Conservation (phyloP, 306 rosid genomes). For the Casuarina glauca region DNA sequence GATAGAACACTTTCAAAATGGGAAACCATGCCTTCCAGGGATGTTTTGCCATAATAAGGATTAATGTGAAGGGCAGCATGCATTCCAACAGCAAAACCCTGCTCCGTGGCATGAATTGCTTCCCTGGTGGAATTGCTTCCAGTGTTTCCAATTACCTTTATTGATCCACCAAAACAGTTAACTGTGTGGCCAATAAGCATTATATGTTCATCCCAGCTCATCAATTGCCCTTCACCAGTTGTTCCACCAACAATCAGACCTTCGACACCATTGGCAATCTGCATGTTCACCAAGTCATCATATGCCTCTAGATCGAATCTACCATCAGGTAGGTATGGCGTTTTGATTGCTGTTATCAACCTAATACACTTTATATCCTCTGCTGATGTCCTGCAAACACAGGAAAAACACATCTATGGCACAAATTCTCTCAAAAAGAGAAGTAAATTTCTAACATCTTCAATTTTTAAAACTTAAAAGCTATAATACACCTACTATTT, state of each 20-base stretch:
- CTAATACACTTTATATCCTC: constrained; percentile 76
- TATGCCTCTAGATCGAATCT: constrained; percentile 96
- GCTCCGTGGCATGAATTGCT: constrained; percentile 94
- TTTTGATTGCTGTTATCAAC: constrained; percentile 87
- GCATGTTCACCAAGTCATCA: constrained; percentile 72
- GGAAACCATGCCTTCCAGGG: constrained; percentile 68
- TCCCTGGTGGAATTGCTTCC: constrained; percentile 95
- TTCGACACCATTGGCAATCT: constrained; percentile 71
- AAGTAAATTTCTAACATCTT: constrained; percentile 1
- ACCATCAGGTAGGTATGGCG: constrained; percentile 95
- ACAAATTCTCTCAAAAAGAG: background rate
- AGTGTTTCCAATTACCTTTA: constrained; percentile 88
- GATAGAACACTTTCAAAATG: constrained; percentile 75
- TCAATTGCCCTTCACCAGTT: constrained; percentile 90
- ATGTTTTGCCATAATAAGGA: constrained; percentile 95
- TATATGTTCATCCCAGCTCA: constrained; percentile 98
- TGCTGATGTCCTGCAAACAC: constrained; percentile 69
- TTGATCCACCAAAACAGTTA: constrained; percentile 84
- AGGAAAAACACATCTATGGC: background rate
- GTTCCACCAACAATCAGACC: constrained; percentile 95
- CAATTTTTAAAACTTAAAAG: background rate
- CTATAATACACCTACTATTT: background rate
- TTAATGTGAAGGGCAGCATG: constrained; percentile 97
- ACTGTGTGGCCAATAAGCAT: constrained; percentile 94
- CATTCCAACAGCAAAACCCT: constrained; percentile 99